Conservation (phyloP, 345 rosid species). For the Sonneratia alba region DNA sequence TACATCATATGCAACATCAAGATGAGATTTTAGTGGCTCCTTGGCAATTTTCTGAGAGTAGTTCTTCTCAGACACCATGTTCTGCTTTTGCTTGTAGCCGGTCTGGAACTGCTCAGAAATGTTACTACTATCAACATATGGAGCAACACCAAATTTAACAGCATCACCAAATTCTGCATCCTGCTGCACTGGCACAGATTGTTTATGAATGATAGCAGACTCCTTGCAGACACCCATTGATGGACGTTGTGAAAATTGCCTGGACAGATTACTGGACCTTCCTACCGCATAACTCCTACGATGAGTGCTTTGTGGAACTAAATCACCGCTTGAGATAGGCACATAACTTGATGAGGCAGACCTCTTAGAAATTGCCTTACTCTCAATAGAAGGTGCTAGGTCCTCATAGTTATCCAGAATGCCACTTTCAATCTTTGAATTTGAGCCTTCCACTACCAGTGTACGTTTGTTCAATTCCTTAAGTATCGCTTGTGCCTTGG, state of each 20-base stretch:
- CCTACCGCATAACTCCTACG: conserved; percentile 20
- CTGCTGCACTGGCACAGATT: conserved; percentile 17
- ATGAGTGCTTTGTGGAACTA: conserved; percentile 16
- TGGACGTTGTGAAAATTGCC: conserved; percentile 22
- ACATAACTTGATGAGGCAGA: conserved; percentile 17
- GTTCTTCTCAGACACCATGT: conserved; percentile 16
- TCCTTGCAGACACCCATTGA: conserved; percentile 16
- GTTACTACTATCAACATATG: conserved; percentile 24
- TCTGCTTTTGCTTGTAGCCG: conserved; percentile 49
- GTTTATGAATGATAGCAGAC: conserved; percentile 7
- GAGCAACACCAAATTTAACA: conserved; percentile 16
- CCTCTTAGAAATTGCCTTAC: conserved; percentile 13
- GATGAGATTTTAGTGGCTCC: conserved; percentile 21
- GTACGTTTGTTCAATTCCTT: conserved; percentile 77
- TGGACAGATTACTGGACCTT: conserved; percentile 19
- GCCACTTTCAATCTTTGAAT: conserved; percentile 29
- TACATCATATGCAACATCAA: conserved; percentile 22
- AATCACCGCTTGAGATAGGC: conserved; percentile 11
- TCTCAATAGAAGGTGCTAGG: conserved; percentile 20
- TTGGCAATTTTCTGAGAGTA: conserved; percentile 5
- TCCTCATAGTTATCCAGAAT: conserved; percentile 13
- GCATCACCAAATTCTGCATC: conserved; percentile 24
- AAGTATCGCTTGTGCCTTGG: conserved; percentile 71
- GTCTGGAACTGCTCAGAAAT: conserved; percentile 41
- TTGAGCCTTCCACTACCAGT: conserved; percentile 33